A percentile compares a stretch with the other conserved stretches of the same genome.
Conservation (phyloP, 2,329 filamentous ascomycete species). For the Botrytis fragariae region DNA sequence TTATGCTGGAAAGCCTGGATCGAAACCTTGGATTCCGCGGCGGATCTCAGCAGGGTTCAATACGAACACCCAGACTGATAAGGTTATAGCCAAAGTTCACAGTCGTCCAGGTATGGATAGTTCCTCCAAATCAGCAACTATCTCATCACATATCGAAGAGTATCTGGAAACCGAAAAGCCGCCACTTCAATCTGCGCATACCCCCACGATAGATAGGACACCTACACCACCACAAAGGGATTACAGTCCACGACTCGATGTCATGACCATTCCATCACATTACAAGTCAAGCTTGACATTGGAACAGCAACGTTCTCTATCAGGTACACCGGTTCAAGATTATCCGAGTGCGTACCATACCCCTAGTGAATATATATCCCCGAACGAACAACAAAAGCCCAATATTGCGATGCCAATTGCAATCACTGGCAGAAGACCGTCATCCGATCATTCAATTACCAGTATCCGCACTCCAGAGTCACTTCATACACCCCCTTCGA, state of each 20-base stretch:
- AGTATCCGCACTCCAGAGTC: slow-evolving; percentile 2
- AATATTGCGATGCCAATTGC: neutral
- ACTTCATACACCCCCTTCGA: slow-evolving; percentile 11
- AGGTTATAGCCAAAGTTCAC: slow-evolving; percentile 24
- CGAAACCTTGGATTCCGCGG: slow-evolving; percentile 27
- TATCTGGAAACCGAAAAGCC: slow-evolving; percentile 28
- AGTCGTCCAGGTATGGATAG: slow-evolving; percentile 27
- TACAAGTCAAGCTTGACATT: slow-evolving; percentile 22
- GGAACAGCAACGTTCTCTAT: slow-evolving; percentile 20
- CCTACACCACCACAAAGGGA: slow-evolving; percentile 5
- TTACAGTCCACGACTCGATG: slow-evolving; percentile 13
- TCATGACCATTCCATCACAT: slow-evolving; percentile 7
- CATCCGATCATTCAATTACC: slow-evolving; percentile 8
- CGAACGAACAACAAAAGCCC: neutral
- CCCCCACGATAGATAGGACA: neutral
- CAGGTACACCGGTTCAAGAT: slow-evolving; percentile 8
- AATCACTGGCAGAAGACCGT: neutral
- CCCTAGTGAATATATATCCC: slow-evolving; percentile 7
- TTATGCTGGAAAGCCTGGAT: slow-evolving; percentile 31
- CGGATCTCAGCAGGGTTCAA: slow-evolving; percentile 12
- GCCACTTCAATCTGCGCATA: neutral
- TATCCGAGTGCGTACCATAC: slow-evolving; percentile 9
- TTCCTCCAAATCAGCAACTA: slow-evolving; percentile 25
- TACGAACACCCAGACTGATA: slow-evolving; percentile 9
- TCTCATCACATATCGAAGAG: slow-evolving; percentile 30